Evolutionary conservation across 1,139 yeast genomes (phyloP).

Genomic region (Suzukiozyma palmioleophila): DNA sequence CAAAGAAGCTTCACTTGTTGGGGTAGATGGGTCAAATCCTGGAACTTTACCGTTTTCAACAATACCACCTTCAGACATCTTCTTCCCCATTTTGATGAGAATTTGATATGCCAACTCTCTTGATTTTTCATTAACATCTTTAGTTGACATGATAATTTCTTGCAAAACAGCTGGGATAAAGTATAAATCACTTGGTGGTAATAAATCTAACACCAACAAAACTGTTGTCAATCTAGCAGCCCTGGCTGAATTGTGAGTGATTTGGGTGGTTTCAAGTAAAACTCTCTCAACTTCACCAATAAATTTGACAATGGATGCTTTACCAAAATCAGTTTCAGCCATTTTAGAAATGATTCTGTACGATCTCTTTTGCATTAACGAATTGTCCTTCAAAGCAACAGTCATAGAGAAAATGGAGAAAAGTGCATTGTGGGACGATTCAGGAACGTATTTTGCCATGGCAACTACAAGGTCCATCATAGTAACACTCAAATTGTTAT

Average conservation of each 20-base stretch:
- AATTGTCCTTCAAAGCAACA: constrained; percentile 49
- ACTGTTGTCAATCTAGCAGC: constrained; percentile 76
- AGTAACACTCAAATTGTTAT: constrained; percentile 64
- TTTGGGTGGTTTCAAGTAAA: constrained; percentile 53
- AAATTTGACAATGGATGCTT: constrained; percentile 45
- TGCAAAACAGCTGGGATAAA: constrained; percentile 81
- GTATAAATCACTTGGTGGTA: constrained; percentile 61
- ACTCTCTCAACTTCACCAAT: constrained; percentile 57
- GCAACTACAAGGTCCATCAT: constrained; percentile 89
- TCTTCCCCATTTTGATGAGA: constrained; percentile 75
- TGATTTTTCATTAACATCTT: constrained; percentile 88
- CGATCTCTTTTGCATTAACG: constrained; percentile 82
- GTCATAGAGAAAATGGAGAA: constrained; percentile 74
- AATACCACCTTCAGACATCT: constrained; percentile 68
- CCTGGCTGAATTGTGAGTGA: constrained; percentile 71
- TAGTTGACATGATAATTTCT: constrained; percentile 88
- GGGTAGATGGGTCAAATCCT: constrained; percentile 60
- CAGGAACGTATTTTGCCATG: constrained; percentile 80
- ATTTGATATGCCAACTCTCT: constrained; percentile 77
- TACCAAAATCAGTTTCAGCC: constrained; percentile 66
- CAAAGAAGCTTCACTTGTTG: constrained; percentile 62
- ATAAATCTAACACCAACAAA: constrained; percentile 50
- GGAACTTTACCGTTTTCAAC: constrained; percentile 65
- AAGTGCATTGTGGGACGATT: constrained; percentile 64
- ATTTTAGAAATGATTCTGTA: constrained; percentile 74